phyloP scores from a whole-genome alignment of 805 yeast species.

The Candida hungchunana region DNA sequence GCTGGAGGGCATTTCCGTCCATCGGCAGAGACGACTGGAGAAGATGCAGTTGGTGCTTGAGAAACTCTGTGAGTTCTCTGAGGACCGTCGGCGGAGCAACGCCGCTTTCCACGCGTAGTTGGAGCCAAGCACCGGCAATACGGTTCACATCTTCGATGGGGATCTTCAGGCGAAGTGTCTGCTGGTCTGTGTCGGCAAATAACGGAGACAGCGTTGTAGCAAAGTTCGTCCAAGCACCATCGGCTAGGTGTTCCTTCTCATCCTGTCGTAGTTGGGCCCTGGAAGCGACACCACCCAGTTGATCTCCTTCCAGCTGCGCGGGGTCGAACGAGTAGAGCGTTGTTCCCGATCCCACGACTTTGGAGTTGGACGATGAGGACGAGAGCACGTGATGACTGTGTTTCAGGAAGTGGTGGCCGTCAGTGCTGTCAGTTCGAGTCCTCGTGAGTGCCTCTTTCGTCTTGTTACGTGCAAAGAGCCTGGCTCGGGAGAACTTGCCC shows the following conservation, averaged over 20 bases:
- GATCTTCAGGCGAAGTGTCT: constrained; percentile 31
- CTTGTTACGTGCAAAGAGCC: constrained; percentile 25
- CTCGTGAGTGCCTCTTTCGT: constrained; percentile 22
- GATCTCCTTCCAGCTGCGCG: constrained; percentile 22
- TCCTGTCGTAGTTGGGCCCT: constrained; percentile 26
- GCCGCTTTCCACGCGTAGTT: constrained; percentile 34
- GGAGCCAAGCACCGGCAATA: constrained; percentile 38
- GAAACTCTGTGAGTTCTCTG: constrained; percentile 41
- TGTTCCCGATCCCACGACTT: constrained; percentile 28
- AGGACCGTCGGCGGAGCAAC: constrained; percentile 35
- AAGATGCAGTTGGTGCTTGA: constrained; percentile 32
- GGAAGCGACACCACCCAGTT: not conserved
- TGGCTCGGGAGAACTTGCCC: constrained; percentile 23
- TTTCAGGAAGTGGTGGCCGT: constrained; percentile 21
- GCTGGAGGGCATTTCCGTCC: constrained; percentile 2
- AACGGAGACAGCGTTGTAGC: constrained; percentile 40
- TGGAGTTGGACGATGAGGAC: constrained; percentile 36
- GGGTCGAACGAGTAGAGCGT: constrained; percentile 35
- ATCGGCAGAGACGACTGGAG: constrained; percentile 3
- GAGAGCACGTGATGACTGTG: constrained; percentile 25
- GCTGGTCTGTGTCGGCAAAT: constrained; percentile 39
- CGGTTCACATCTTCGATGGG: constrained; percentile 57
- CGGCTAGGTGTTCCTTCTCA: constrained; percentile 38
- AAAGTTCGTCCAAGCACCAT: constrained; percentile 47
- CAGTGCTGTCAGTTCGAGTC: constrained; percentile 12